Evolutionary conservation across 176 grass and related monocot genomes (phyloP), one percentile per base, ranked within the genome.

Genomic region (Oryza officinalis): DNA sequence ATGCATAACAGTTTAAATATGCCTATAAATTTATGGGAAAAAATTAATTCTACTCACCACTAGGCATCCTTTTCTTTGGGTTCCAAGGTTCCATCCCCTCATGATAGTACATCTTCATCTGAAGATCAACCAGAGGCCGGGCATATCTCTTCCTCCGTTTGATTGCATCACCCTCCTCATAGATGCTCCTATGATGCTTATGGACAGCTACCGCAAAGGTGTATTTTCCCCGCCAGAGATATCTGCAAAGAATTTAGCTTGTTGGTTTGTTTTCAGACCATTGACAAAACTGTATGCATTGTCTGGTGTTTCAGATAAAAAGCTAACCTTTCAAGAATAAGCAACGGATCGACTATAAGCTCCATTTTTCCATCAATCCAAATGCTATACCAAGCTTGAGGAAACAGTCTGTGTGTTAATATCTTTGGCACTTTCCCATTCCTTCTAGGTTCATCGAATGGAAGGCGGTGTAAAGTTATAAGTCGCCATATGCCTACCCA

Each of bases 321-420:
- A 81, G 44, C 61, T 11, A 59, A 99, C 96, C 96, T 96, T 95
- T 99, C 96, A 1, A 99, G 91, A 86, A 99, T 94, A 69, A 94
- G 93, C 69, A 96, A 91, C 0, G 96, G 96, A 84, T 99, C 96
- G 68, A 99, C 89, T 61, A 99, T 89, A 81, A 99, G 93, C 87
- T 99, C 96, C 96, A 99, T 99, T 90, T 99, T 99, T 17, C 96
- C 96, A 86, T 99, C 96, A 83, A 99, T 99, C 96, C 96, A 96
- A 83, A 99, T 99, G 85, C 93, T 96, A 94, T 94, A 99, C 70
- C 74, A 87, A 63, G 96, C 93, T 95, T 87, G 89, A 73, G 96
- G 96, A 85, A 99, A 99, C 47, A 99, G 31, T 18, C 93, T 92
- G 38, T 99, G 96, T 2, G 91, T 96, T 71, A 99, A 88, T 87